These are phyloP conservation scores for Scenedesmus sp. DNA, from an alignment of 163 green algal species.

Conservation along the genomic window DNA sequence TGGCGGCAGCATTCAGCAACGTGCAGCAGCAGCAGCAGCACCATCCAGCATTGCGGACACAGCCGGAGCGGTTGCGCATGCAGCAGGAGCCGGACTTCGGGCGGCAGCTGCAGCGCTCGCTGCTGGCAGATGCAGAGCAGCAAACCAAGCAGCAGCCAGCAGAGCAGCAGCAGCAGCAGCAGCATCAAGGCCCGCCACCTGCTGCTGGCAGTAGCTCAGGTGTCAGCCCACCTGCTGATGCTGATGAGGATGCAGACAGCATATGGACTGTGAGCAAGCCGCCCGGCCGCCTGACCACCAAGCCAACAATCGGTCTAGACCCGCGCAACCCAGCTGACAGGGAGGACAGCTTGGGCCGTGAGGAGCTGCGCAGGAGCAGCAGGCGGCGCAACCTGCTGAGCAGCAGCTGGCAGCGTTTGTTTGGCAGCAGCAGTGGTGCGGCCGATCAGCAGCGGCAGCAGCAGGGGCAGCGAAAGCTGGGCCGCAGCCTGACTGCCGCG, in stretches of 20 bases:
- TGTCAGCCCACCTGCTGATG: neutral
- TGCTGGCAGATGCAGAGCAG: neutral
- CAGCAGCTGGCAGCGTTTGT: neutral
- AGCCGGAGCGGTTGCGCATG: neutral
- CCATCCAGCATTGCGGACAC: neutral
- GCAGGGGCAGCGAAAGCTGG: neutral
- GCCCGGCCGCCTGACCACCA: conserved; percentile 37
- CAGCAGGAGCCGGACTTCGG: conserved; percentile 10
- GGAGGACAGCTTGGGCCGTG: neutral
- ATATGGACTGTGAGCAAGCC: conserved; percentile 42
- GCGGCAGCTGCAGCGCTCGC: neutral
- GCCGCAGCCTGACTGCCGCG: neutral
- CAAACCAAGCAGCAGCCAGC: neutral
- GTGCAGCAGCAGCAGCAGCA: conserved; percentile 10
- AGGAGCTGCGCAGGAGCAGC: conserved; percentile 36
- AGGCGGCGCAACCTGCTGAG: neutral
- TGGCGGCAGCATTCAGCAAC: conserved; percentile 23
- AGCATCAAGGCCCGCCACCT: neutral
- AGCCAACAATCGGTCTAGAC: conserved; percentile 51
- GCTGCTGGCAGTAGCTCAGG: neutral
- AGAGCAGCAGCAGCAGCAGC: neutral
- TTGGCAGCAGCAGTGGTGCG: neutral
- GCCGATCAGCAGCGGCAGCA: neutral
- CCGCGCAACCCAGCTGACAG: conserved; percentile 34
- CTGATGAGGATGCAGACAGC: conserved; percentile 19